Evolutionary conservation across 495 filamentous ascomycete species (phyloP).

Genomic region (Tuber borchii): DNA sequence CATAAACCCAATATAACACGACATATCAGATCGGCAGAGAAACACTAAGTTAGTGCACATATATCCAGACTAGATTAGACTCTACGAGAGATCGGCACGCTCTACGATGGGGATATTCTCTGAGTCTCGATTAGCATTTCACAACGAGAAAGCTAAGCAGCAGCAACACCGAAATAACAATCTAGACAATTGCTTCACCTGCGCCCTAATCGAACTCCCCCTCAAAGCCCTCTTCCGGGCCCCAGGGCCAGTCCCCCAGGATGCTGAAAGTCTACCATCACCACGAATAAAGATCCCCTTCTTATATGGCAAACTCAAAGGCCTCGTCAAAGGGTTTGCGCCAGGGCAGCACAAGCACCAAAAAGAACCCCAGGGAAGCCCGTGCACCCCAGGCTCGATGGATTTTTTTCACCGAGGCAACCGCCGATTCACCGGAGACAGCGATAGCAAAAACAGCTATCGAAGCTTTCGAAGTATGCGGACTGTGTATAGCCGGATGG

Average conservation of each 20-base stretch:
- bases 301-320: background rate
- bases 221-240: background rate
- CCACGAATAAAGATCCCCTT: background rate
- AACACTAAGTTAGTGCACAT: background rate
- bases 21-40: background rate
- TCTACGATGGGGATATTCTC: background rate
- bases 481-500: background rate
- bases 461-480: background rate
- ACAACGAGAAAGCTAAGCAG: background rate
- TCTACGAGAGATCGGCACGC: background rate
- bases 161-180: background rate
- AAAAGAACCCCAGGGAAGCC: background rate
- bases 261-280: background rate
- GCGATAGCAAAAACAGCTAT: background rate
- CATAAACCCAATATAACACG: background rate
- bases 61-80: background rate
- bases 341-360: background rate
- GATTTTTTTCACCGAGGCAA: no score
- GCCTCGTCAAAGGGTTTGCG: background rate
- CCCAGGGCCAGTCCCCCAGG: background rate
- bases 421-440: background rate
- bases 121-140: background rate
- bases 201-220: background rate
- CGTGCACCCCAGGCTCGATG: background rate
- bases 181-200: background rate